phyloP scores from a whole-genome alignment of 2,329 filamentous ascomycete species.

The Botrytis cinerea region DNA sequence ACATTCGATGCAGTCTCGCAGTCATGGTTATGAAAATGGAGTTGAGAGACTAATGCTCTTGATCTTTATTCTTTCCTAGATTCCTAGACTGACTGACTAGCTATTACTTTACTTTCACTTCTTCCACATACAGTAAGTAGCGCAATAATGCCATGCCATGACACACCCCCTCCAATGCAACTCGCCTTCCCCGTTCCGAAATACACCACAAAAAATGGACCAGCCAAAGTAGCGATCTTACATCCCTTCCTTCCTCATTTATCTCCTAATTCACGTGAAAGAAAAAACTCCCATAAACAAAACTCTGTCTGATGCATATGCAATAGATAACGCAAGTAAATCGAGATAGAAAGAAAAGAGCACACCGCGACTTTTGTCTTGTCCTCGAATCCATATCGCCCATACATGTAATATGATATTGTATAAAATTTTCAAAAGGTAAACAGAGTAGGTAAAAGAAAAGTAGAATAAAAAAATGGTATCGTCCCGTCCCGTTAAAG shows the following conservation, averaged over 20 bases:
- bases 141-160: background rate
- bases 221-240: slow-evolving; percentile 17
- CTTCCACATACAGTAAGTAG: slow-evolving; percentile 9
- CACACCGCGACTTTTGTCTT: slow-evolving; percentile 14
- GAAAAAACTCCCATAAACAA: background rate
- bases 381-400: background rate
- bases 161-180: background rate
- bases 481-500: slow-evolving; percentile 21
- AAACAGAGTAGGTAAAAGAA: background rate
- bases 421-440: background rate
- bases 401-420: slow-evolving; percentile 17
- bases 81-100: slow-evolving; percentile 7
- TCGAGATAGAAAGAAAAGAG: background rate
- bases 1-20: background rate
- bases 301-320: slow-evolving; percentile 10
- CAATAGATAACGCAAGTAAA: background rate
- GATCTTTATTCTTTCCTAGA: slow-evolving; percentile 1
- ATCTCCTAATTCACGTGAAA: background rate
- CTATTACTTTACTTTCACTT: slow-evolving; percentile 5
- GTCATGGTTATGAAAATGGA: background rate
- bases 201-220: slow-evolving; percentile 13
- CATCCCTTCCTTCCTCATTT: background rate
- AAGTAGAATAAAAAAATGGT: slow-evolving; percentile 18
- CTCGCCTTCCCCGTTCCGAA: background rate
- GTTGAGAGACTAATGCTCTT: slow-evolving; percentile 10